These are phyloP conservation scores for Cordyceps javanica DNA, from an alignment of 2,329 filamentous ascomycete genomes.

Conservation along the genomic window DNA sequence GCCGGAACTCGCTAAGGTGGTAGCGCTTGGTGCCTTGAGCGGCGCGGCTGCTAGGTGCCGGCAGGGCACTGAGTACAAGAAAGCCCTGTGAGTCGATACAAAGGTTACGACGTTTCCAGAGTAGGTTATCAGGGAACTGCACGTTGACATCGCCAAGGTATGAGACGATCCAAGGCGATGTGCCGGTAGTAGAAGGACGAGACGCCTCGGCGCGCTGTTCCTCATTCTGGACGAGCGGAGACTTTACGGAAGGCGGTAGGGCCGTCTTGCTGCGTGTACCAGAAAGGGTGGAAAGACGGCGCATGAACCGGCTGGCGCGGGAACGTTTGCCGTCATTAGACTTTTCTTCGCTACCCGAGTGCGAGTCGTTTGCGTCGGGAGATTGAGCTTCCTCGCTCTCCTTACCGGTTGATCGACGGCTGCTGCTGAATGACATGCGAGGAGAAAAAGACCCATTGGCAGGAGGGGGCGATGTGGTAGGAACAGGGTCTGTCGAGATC, in stretches of 20 bases:
- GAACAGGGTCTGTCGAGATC: conserved; percentile 40
- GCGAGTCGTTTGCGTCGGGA: conserved; percentile 38
- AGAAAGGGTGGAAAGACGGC: conserved; percentile 50
- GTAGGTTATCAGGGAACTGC: conserved; percentile 89
- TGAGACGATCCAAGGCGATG: conserved; percentile 44
- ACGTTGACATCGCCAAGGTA: conserved; percentile 89
- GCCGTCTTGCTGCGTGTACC: conserved; percentile 35
- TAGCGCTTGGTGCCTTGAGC: conserved; percentile 62
- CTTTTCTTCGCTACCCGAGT: conserved; percentile 42
- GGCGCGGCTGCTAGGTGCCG: conserved; percentile 46
- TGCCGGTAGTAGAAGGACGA: conserved; percentile 24
- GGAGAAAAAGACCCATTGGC: conserved; percentile 40
- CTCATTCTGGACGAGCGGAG: conserved; percentile 28
- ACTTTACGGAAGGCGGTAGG: background rate
- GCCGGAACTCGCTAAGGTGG: conserved; percentile 76
- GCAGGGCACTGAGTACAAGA: conserved; percentile 64
- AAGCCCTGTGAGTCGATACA: conserved; percentile 79
- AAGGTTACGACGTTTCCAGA: conserved; percentile 93
- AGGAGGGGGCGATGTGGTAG: conserved; percentile 34
- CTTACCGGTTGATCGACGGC: conserved; percentile 26
- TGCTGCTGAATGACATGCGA: conserved; percentile 50
- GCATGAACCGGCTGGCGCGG: conserved; percentile 52
- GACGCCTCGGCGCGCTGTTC: conserved; percentile 17
- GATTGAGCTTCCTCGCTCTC: conserved; percentile 33
- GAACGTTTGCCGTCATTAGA: conserved; percentile 43